phyloP scores from a whole-genome alignment of 1,139 yeast genomes.

The Hyphopichia pseudoburtonii region DNA sequence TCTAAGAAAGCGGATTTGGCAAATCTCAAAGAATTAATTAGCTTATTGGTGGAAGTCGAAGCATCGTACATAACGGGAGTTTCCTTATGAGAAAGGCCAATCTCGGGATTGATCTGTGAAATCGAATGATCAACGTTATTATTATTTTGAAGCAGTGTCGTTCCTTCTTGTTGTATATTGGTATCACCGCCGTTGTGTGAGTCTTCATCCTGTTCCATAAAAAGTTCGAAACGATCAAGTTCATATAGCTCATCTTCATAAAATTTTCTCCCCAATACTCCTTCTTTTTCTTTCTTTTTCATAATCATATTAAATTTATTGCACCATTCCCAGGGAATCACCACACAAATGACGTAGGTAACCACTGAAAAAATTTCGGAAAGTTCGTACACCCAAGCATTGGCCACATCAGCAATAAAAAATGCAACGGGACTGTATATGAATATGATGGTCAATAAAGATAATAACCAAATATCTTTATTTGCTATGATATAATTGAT shows the following conservation, averaged over 20 bases:
- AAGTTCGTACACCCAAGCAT: constrained; percentile 67
- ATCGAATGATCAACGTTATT: no score
- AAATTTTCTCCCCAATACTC: constrained; percentile 76
- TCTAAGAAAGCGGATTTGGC: constrained; percentile 40
- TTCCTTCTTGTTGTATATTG: no score
- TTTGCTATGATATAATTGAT: constrained; percentile 55
- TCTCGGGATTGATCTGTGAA: no score
- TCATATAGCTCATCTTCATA: constrained; percentile 66
- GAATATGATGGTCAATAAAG: constrained; percentile 57
- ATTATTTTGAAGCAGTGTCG: no score
- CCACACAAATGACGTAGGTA: constrained; percentile 70
- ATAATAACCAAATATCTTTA: constrained; percentile 50
- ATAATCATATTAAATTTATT: constrained; percentile 64
- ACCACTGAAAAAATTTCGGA: constrained; percentile 74
- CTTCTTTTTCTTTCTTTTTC: constrained; percentile 69
- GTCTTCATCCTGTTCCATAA: constrained; percentile 30
- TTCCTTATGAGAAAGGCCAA: no score
- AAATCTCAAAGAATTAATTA: constrained; percentile 16
- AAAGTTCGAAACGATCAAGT: constrained; percentile 42
- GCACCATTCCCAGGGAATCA: constrained; percentile 88
- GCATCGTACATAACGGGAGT: no score
- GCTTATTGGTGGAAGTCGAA: no score
- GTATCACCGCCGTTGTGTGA: no score
- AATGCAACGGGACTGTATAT: constrained; percentile 69
- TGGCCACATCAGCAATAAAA: constrained; percentile 76